A percentile compares a stretch with the other conserved stretches of the same genome.
Evolutionary conservation across 768 basidiomycete species (phyloP).

Genomic region (Boletus vinaceobasis): DNA sequence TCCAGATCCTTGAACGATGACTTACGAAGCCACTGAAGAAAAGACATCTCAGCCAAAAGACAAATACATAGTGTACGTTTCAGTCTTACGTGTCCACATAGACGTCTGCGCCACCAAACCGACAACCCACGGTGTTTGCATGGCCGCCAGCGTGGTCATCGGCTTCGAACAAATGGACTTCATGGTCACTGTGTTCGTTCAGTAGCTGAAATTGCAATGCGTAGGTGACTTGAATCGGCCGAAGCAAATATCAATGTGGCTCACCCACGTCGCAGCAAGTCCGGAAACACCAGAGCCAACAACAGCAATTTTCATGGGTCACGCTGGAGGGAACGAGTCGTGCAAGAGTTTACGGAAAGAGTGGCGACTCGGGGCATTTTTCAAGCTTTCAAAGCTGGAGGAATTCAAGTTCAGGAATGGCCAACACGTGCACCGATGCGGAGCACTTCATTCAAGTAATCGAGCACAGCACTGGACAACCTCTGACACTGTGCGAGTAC

Average conservation of each 20-base stretch:
- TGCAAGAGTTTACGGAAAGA: background rate
- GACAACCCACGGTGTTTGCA: constrained; percentile 67
- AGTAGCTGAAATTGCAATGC: constrained; percentile 43
- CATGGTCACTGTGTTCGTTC: constrained; percentile 70
- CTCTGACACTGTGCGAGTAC: background rate
- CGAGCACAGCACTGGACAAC: background rate
- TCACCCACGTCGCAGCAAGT: constrained; percentile 61
- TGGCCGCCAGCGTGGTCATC: constrained; percentile 69
- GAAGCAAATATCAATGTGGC: too few species aligned
- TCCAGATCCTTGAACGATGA: background rate
- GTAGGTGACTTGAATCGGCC: background rate
- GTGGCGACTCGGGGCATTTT: background rate
- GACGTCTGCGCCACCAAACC: constrained; percentile 38
- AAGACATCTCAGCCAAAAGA: background rate
- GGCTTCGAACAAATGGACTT: constrained; percentile 73
- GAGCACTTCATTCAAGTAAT: background rate
- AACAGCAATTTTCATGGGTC: constrained; percentile 52
- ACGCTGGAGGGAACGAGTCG: background rate
- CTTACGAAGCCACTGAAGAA: constrained; percentile 54
- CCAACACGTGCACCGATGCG: background rate
- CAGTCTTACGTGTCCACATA: constrained; percentile 67
- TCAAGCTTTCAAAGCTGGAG: background rate
- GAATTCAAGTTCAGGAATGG: background rate
- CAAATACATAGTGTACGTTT: background rate
- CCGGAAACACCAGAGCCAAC: constrained; percentile 79